These are phyloP conservation scores for Arachis monticola DNA, from an alignment of 331 rosid species.

Conservation along the genomic window DNA sequence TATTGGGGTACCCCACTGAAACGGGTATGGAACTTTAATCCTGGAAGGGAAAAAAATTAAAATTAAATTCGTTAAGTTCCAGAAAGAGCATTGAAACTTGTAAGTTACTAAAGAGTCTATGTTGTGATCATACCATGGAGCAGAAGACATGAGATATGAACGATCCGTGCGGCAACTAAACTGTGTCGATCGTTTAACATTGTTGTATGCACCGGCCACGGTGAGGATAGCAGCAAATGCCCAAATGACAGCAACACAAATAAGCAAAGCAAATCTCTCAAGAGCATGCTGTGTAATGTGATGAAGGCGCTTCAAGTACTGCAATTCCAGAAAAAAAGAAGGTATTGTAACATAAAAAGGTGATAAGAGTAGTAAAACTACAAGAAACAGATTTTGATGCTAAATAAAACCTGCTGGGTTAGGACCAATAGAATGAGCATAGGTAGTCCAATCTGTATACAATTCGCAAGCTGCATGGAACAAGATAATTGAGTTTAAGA, in stretches of 20 bases:
- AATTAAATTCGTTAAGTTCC: constrained; percentile 6
- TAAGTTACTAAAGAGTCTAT: not conserved
- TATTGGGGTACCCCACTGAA: constrained; percentile 98
- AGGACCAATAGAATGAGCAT: constrained; percentile 79
- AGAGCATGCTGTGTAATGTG: constrained; percentile 34
- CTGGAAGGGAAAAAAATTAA: constrained; percentile 50
- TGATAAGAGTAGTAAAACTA: not conserved
- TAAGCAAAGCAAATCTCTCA: constrained; percentile 62
- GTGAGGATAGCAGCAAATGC: constrained; percentile 97
- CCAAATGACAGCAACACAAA: constrained; percentile 79
- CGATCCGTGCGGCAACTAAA: constrained; percentile 85
- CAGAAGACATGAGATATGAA: constrained; percentile 68
- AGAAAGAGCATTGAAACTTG: constrained; percentile 33
- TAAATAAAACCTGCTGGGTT: constrained; percentile 71
- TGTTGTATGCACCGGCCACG: constrained; percentile 85
- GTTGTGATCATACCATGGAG: constrained; percentile 76
- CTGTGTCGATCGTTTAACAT: constrained; percentile 55
- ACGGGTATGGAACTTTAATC: constrained; percentile 86
- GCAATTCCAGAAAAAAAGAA: constrained; percentile 17
- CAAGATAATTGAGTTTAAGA: constrained; percentile 20
- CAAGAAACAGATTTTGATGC: constrained; percentile 16
- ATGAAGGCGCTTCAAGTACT: constrained; percentile 72
- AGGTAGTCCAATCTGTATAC: constrained; percentile 57
- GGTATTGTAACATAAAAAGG: not conserved
- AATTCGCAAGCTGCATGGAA: constrained; percentile 50